A percentile compares a stretch with the other conserved stretches of the same genome.
These are phyloP conservation scores for Lactarius sanguifluus DNA, from an alignment of 768 basidiomycete species.

Conservation along the genomic window DNA sequence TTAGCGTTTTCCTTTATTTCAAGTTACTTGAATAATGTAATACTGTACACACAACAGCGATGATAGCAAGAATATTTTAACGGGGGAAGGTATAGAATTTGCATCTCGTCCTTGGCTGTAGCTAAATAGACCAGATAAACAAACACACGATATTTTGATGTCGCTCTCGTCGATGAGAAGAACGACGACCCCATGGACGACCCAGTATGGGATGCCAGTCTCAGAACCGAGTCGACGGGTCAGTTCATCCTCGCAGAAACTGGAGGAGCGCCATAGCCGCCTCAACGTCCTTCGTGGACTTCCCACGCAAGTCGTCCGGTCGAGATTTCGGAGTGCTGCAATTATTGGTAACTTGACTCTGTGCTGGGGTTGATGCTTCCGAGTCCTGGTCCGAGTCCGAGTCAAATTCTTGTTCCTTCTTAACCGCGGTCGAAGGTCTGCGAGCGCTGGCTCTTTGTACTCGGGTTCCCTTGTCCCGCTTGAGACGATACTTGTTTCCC, in stretches of 20 bases:
- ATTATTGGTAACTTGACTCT: conserved; percentile 5
- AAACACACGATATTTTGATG: neutral
- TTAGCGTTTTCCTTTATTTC: neutral
- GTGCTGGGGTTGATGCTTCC: conserved; percentile 4
- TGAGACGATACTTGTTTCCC: conserved; percentile 28
- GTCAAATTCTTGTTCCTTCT: neutral
- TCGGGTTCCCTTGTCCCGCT: conserved; percentile 32
- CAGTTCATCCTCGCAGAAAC: conserved; percentile 34
- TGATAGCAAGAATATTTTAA: neutral
- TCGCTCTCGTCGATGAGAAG: too few species aligned
- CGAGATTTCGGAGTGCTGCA: neutral
- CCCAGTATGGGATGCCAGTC: neutral
- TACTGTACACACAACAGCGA: neutral
- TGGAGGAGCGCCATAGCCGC: conserved; percentile 40
- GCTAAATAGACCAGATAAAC: neutral
- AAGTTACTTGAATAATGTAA: neutral
- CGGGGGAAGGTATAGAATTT: neutral
- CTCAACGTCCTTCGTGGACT: conserved; percentile 37
- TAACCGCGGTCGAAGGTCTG: neutral
- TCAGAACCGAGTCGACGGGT: conserved; percentile 24
- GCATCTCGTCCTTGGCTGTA: neutral
- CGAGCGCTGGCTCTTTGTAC: neutral
- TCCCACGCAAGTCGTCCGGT: conserved; percentile 2
- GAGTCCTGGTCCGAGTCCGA: conserved; percentile 5
- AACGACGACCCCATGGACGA: too few species aligned